phyloP scores from a whole-genome alignment of 2,329 filamentous ascomycete genomes.

The Pleoardoris graminearum region DNA sequence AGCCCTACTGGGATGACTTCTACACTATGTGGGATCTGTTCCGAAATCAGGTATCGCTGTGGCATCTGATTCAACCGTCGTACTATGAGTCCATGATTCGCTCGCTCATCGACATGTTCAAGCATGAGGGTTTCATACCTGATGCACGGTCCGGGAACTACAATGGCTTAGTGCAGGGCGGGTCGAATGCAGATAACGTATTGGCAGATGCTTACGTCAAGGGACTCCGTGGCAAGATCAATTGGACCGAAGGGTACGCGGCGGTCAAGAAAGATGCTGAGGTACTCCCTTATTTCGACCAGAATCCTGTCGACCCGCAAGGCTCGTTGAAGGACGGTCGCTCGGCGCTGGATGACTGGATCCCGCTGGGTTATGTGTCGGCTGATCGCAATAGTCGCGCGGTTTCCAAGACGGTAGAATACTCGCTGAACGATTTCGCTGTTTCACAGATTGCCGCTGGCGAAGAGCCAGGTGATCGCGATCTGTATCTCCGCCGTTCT shows the following conservation, averaged over 20 bases:
- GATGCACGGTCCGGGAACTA: conserved; percentile 62
- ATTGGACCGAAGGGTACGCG: conserved; percentile 71
- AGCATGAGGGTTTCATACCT: conserved; percentile 68
- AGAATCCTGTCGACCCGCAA: conserved; percentile 39
- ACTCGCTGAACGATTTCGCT: conserved; percentile 50
- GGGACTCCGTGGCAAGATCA: conserved; percentile 62
- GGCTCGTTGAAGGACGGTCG: conserved; percentile 50
- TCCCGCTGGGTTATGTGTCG: conserved; percentile 49
- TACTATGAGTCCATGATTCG: conserved; percentile 70
- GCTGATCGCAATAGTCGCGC: conserved; percentile 44
- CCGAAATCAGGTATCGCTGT: conserved; percentile 51
- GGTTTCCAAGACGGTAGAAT: conserved; percentile 49
- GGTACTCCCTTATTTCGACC: conserved; percentile 46
- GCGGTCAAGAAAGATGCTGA: conserved; percentile 75
- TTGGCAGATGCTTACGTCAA: conserved; percentile 71
- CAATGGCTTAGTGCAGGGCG: conserved; percentile 59
- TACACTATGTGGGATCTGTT: conserved; percentile 78
- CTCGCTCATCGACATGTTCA: conserved; percentile 65
- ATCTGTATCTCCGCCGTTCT: conserved; percentile 46
- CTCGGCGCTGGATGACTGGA: conserved; percentile 49
- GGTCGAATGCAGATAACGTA: conserved; percentile 49
- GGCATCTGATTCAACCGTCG: conserved; percentile 66
- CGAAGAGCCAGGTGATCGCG: conserved; percentile 45
- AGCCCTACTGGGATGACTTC: conserved; percentile 71
- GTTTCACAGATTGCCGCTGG: conserved; percentile 48